Percentiles rank a stretch among this genome's conserved stretches.
Evolutionary conservation across 1,284 basidiomycete genomes (phyloP).

Genomic region (Boletus smithii): DNA sequence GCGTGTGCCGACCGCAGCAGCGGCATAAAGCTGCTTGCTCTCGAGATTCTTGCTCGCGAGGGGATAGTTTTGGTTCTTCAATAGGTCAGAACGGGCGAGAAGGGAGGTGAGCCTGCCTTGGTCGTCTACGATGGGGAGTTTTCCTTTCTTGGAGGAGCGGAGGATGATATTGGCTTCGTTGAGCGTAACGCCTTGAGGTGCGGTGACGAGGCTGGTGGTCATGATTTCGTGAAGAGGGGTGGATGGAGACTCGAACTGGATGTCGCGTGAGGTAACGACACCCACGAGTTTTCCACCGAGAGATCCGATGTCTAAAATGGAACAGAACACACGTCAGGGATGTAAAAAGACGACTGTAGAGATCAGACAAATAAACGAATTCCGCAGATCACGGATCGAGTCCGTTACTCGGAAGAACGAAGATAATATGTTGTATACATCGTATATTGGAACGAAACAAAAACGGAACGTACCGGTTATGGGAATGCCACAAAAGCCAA

Average conservation of each 20-base stretch:
- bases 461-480: slow-evolving; percentile 77
- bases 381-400: slow-evolving; percentile 69
- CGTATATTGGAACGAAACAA: slow-evolving; percentile 12
- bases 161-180: slow-evolving; percentile 92
- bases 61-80: slow-evolving; percentile 98
- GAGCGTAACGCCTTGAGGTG: slow-evolving; percentile 83
- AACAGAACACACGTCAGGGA: slow-evolving; percentile 18
- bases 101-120: slow-evolving; percentile 79
- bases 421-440: slow-evolving; percentile 68
- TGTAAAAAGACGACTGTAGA: slow-evolving; percentile 11
- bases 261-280: slow-evolving; percentile 95
- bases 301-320: slow-evolving; percentile 71
- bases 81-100: slow-evolving; percentile 91
- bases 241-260: slow-evolving; percentile 82
- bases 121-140: slow-evolving; percentile 86
- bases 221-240: slow-evolving; percentile 84
- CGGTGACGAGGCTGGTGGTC: slow-evolving; percentile 85
- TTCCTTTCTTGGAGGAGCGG: slow-evolving; percentile 96
- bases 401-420: slow-evolving; percentile 87
- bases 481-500: slow-evolving; percentile 97
- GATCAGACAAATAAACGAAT: slow-evolving; percentile 38
- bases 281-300: slow-evolving; percentile 91
- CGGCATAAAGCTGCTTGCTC: slow-evolving; percentile 95
- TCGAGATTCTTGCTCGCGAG: slow-evolving; percentile 90
- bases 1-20: slow-evolving; percentile 95